Base-by-base conservation (phyloP, 371 early-diverging fungal species). In the Mortierella sp. region DNA sequence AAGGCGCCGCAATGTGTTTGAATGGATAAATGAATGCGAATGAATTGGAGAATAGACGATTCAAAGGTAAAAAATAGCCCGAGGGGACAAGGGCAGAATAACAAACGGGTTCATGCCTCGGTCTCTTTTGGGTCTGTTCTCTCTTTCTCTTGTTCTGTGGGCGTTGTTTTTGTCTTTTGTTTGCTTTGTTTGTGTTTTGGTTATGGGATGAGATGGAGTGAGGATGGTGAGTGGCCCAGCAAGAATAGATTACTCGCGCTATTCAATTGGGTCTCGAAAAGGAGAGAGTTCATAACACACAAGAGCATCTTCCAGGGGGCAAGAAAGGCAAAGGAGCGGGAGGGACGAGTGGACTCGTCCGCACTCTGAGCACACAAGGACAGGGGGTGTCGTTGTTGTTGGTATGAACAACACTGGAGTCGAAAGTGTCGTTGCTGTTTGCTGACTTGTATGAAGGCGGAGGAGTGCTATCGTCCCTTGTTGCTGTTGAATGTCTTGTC, bases 21-120 rank as follows among this genome's bases (percentile, higher is more conserved):
- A 31, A 64, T 37, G 64, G 31, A 64, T 19, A 8, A 64, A 21
- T 37, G 61, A 61, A 61, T 34, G 43, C 34, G 34, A 64, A 21
- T 64, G 61, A 61, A 61, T 34, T 55, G 55, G 11, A 1, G 10
- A 26, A 26, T 14, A 5, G 59, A 31, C 31, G 8, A 46, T 13
- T 46, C 11, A 28, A 59, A 59, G 59, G 59, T 31, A 64, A 19
- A 64, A 64, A 64, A 64, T 64, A 64, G 64, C 37, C 64, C 64
- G 64, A 61, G 21, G 21, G 21, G 64, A 64, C 8, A 31, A 37
- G 24, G 21, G 37, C 37, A 37, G 16, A 9, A 4, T 34, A 37
- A 8, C 37, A 21, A 37, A 34, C 31, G 64, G 51, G 50, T 46
- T 28, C 21, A 44, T 37, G 43, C 73, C 40, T 54, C 55, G 31